Evolutionary conservation across 1,284 basidiomycete species (phyloP).

Genomic region (Phenoliferia sp.): DNA sequence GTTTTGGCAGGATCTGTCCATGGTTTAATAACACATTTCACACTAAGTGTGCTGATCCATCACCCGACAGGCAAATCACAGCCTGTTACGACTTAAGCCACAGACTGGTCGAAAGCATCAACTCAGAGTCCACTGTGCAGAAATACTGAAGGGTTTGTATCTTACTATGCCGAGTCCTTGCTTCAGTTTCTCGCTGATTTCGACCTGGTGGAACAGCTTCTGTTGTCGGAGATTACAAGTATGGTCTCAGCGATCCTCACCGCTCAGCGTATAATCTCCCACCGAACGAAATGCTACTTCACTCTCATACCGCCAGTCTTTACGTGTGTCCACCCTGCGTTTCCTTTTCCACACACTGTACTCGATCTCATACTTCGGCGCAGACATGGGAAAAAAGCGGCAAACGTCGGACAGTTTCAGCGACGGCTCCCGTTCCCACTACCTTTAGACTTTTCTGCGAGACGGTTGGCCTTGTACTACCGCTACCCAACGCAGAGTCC

Average conservation of each 20-base stretch:
- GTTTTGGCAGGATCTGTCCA: background rate
- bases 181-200: background rate
- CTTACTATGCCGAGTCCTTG: background rate
- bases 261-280: conserved; percentile 10
- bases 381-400: background rate
- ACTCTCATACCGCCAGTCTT: conserved; percentile 13
- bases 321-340: conserved; percentile 7
- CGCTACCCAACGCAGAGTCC: too few relatives aligned
- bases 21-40: too few relatives aligned
- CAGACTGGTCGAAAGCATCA: conserved; percentile 30
- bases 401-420: background rate
- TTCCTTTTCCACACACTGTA: background rate
- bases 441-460: background rate
- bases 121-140: conserved; percentile 24
- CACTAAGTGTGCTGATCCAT: background rate
- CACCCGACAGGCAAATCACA: background rate
- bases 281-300: conserved; percentile 18
- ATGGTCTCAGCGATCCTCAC: conserved; percentile 7
- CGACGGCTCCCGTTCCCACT: background rate
- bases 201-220: conserved; percentile 10
- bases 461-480: background rate
- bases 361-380: background rate
- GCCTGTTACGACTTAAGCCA: conserved; percentile 17
- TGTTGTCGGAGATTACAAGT: conserved; percentile 30
- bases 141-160: conserved; percentile 17